phyloP scores from a whole-genome alignment of 345 rosid species.

The Ceriops zippeliana region DNA sequence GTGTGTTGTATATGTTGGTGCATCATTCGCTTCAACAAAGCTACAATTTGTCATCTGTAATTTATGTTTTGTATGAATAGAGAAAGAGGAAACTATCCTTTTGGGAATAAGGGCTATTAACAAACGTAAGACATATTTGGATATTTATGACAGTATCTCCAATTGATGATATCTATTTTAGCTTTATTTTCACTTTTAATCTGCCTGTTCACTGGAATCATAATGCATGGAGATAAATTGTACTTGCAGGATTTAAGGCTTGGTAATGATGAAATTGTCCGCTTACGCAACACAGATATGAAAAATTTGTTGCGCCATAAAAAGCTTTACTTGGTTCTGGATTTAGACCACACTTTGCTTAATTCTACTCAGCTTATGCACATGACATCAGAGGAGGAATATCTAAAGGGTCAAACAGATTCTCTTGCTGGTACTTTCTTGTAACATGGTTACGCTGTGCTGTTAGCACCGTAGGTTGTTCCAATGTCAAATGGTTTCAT shows the following conservation, averaged over 20 bases:
- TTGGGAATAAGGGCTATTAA: neutral
- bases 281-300: slow-evolving; percentile 59
- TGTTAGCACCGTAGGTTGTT: neutral
- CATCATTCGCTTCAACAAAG: neutral
- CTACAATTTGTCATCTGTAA: neutral
- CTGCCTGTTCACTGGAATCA: neutral
- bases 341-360: slow-evolving; percentile 80
- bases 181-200: neutral
- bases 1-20: neutral
- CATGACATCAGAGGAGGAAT: slow-evolving; percentile 67
- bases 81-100: neutral
- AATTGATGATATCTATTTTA: neutral
- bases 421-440: slow-evolving; percentile 54
- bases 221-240: neutral
- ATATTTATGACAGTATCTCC: neutral
- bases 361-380: slow-evolving; percentile 63
- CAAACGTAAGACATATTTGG: neutral
- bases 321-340: slow-evolving; percentile 78
- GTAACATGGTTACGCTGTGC: slow-evolving; percentile 1
- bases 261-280: slow-evolving; percentile 58
- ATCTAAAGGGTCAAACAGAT: slow-evolving; percentile 58
- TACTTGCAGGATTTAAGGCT: slow-evolving; percentile 65
- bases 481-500: neutral
- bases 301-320: slow-evolving; percentile 46
- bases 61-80: neutral